Base-by-base conservation (phyloP, 768 basidiomycete genomes). In the Naganishia friedmannii region DNA sequence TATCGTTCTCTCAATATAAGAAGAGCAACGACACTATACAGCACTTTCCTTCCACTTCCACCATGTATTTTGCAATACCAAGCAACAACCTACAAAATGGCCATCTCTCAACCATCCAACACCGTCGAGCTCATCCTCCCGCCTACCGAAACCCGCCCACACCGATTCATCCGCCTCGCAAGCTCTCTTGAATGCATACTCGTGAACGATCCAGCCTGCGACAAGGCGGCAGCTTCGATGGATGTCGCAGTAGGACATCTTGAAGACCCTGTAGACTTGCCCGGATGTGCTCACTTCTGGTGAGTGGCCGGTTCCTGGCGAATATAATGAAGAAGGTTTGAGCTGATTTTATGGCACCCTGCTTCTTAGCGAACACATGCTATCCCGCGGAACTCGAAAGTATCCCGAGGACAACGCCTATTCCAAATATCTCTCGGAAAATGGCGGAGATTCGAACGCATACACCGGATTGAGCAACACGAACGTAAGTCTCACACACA, bases 171-270 rank as follows among this genome's bases (percentile, higher is more conserved):
- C 72, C 85, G 85, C 58, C 86, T 99, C 21, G 85, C 87, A 7
- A 99, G 98, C 77, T 92, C 90, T 3, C 82, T 99, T n/a, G 88
- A 91, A 71, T 93, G 88, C 0, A 86, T 89, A 72, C 81, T 99
- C 31, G 85, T 98, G 17, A 88, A 89, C 67, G 95, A 99, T 78
- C 82, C 86, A 0, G 88, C 87, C 72, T 88, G 94, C 6, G 96
- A 99, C 83, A 96, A 94, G 82, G 90, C 92, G 10, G 92, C 93
- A 0, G 96, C 94, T 1, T 91, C 91, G 77, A 85, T 99, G 76
- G 91, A 95, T 81, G 93, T 98, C 60, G 89, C 89, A 39, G 93
- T 97, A 2, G 96, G 96, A 5, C 95, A 98, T 81, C 81, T 98
- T 65, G 87, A 86, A 51, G 96, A 99, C 81, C 96, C 96, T 15